phyloP scores from a whole-genome alignment of 768 basidiomycete genomes.

The Suillus luteus region DNA sequence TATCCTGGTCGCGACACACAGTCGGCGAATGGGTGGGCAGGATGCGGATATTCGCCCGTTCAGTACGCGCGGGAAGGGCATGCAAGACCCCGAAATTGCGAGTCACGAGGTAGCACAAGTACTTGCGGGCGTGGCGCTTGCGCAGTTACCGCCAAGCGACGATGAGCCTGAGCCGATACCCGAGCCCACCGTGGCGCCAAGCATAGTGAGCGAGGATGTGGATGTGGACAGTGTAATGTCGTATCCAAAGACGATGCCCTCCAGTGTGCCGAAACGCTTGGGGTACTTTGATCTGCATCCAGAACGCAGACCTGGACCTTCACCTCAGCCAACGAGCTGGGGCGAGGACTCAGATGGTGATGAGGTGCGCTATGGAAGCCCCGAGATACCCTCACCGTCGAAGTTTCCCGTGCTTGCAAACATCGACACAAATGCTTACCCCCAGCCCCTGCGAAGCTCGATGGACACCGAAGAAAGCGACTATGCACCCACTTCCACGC shows the following conservation, averaged over 20 bases:
- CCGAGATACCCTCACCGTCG: slow-evolving; percentile 19
- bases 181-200: slow-evolving; percentile 15
- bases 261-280: slow-evolving; percentile 35
- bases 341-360: slow-evolving; percentile 38
- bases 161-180: slow-evolving; percentile 36
- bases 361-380: slow-evolving; percentile 35
- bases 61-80: slow-evolving; percentile 28
- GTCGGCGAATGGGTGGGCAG: slow-evolving; percentile 54
- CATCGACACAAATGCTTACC: slow-evolving; percentile 7
- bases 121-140: slow-evolving; percentile 52
- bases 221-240: slow-evolving; percentile 47
- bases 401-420: slow-evolving; percentile 5
- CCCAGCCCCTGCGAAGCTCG: slow-evolving; percentile 33
- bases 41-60: slow-evolving; percentile 44
- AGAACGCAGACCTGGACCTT: slow-evolving; percentile 52
- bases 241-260: slow-evolving; percentile 25
- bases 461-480: slow-evolving; percentile 37
- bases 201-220: slow-evolving; percentile 33
- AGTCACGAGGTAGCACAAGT: slow-evolving; percentile 75
- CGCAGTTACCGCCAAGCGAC: slow-evolving; percentile 39
- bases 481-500: slow-evolving; percentile 32
- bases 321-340: slow-evolving; percentile 20
- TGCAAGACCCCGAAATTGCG: slow-evolving; percentile 67
- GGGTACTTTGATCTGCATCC: slow-evolving; percentile 84
- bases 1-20: slow-evolving; percentile 68